Evolutionary conservation across 140 eudicot genomes (phyloP), one percentile per base, ranked within the genome.

Genomic region (Erigeron philadelphicus): DNA sequence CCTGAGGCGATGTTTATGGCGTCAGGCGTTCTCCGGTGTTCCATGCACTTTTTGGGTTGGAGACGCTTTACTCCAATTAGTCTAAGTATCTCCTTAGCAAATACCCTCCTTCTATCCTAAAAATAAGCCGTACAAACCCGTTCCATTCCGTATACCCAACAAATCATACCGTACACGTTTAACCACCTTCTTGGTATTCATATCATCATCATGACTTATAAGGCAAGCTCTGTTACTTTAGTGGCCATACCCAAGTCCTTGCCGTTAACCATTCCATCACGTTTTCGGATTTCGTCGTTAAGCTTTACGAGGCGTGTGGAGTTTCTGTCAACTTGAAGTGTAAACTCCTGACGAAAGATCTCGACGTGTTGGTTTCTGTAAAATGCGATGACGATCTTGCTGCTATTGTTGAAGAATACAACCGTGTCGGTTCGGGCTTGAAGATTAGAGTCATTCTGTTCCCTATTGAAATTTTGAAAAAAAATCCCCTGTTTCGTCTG

Each of bases 201-300:
- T 31, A 61, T 53, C 40, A 67, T 53, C 40, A 67, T 0, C 63
- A 77, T 77, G 81, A 77, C 83, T 61, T 80, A 72, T 44, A 68
- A 61, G 95, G 95, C 75, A 67, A 66, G 43, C 96, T 91, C 75
- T 88, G 91, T 0, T 91, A 91, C 81, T 57, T 74, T 79, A 95
- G 98, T 67, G 98, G 98, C 0, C 73, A 53, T 79, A 91, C 90
- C 43, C 81, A 96, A 48, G 82, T 91, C 55, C 88, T 91, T 56
- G 59, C 98, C 64, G 86, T 80, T 8, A 75, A 77, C 35, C 89
- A 85, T 49, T 83, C 89, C 60, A 16, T 91, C 61, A 5, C 92
- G 0, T 82, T 50, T 65, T 64, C 90, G 53, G 97, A 88, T 64
- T 19, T 90, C 46, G 74, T 82, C 80, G 75, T 80, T 41, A 90